Base-by-base conservation (phyloP, 805 yeast species). In the Candida adriatica region DNA sequence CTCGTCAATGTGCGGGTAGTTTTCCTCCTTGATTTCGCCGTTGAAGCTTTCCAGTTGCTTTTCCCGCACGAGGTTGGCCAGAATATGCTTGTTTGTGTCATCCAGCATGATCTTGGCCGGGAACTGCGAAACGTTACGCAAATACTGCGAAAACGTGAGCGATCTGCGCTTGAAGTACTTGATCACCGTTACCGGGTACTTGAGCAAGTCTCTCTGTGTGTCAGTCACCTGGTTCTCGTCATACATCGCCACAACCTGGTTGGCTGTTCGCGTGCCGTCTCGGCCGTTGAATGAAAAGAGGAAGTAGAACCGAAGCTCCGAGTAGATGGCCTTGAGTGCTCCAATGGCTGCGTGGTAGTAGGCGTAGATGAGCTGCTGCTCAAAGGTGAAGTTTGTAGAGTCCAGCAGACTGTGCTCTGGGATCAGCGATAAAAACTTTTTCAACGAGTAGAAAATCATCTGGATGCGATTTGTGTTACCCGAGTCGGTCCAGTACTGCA, bases 241-340 rank as follows among this genome's bases (percentile, higher is more conserved):
- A 26, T 33, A 31, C 4, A 35, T 13, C 5, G 31, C 27, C 5
- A 42, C 11, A 9, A 45, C 32, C 3, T 38, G 37, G 27, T 42
- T 40, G 5, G 51, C 49, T 11, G 46, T 32, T 29, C 54, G 48
- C 2, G 51, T 43, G 13, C 59, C 60, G 30, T 55, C 52, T n/a
- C 59, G 56, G 5, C 61, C 63, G 31, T 50, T 47, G 38, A 58
- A 60, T 2, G 60, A 56, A 37, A 48, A 46, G 22, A 55, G 45
- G 43, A 55, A 60, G 24, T 53, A 49, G 35, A 58, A 60, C 24
- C 61, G 39, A 4, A 52, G 49, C 34, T 60, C 64, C 8, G 64
- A 56, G 31, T 57, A 58, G 19, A 60, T 41, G 1, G 62, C 59
- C 34, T 51, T 58, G 27, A 60, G 31, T 2, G 56, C 49, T 13